A percentile compares a stretch with the other conserved stretches of the same genome.
Conservation (phyloP, 2,329 filamentous ascomycete genomes). For the Aspergillus novofumigatus region DNA sequence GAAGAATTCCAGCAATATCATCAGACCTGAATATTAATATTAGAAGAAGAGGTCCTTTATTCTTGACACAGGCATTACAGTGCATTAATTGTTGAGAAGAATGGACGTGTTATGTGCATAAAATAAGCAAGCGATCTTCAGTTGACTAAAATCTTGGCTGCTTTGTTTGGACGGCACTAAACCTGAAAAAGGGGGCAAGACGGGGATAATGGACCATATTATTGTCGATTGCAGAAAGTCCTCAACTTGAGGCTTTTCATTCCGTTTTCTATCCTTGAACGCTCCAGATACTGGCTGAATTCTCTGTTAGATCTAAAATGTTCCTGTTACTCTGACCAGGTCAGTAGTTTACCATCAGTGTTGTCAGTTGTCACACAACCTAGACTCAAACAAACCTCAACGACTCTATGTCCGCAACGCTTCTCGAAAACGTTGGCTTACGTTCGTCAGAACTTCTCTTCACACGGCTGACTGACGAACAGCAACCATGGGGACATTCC, state of each 20-base stretch:
- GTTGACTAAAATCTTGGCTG: background rate
- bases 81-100: too few relatives aligned
- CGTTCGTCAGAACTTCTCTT: background rate
- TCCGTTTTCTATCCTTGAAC: background rate
- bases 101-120: too few relatives aligned
- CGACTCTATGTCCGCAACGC: background rate
- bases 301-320: background rate
- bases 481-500: constrained; percentile 23
- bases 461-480: background rate
- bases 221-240: background rate
- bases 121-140: background rate
- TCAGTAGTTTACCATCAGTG: background rate
- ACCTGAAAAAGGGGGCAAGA: background rate
- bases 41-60: too few relatives aligned
- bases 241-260: background rate
- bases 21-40: too few relatives aligned
- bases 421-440: background rate
- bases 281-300: background rate
- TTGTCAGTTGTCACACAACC: too few relatives aligned
- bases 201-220: background rate
- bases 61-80: background rate
- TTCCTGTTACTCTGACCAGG: background rate
- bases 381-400: background rate
- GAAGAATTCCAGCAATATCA: too few relatives aligned
- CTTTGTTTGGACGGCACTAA: background rate